phyloP scores from a whole-genome alignment of 352 stramenopile species.

The Phytophthora podocarpi region DNA sequence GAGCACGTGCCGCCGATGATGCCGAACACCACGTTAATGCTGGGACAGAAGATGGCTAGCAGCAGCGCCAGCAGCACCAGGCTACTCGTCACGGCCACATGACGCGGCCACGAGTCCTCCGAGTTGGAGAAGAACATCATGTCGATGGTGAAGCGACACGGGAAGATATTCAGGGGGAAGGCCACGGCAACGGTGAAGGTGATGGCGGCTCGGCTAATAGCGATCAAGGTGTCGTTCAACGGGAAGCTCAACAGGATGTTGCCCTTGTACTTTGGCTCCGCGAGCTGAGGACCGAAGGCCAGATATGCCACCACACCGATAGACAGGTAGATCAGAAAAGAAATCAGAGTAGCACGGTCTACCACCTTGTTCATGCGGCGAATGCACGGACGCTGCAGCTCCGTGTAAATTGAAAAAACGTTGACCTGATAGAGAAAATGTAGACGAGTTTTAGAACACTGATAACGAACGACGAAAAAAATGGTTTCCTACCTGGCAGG shows the following conservation, averaged over 20 bases:
- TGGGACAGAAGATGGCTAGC: conserved; percentile 84
- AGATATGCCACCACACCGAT: conserved; percentile 84
- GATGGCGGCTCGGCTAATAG: conserved; percentile 80
- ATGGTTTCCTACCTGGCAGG: conserved; percentile 60
- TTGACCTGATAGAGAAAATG: conserved; percentile 55
- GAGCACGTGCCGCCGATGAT: conserved; percentile 88
- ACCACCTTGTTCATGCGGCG: conserved; percentile 90
- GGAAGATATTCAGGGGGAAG: conserved; percentile 89
- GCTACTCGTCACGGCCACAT: conserved; percentile 64
- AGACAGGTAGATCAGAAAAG: conserved; percentile 74
- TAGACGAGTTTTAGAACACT: conserved; percentile 7
- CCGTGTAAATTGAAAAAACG: conserved; percentile 90
- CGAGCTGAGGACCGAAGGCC: conserved; percentile 69
- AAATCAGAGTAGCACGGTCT: conserved; percentile 76
- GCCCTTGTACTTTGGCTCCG: conserved; percentile 75
- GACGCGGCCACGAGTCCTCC: conserved; percentile 67
- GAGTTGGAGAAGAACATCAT: conserved; percentile 90
- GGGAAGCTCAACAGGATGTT: conserved; percentile 87
- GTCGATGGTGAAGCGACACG: conserved; percentile 85
- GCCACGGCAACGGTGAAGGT: conserved; percentile 87
- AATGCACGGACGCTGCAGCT: conserved; percentile 85
- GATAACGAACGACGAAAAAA: neutral
- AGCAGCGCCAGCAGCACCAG: conserved; percentile 74
- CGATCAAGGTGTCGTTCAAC: conserved; percentile 77
- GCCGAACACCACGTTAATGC: conserved; percentile 87